A percentile compares a stretch with the other conserved stretches of the same genome.
These are phyloP conservation scores for Tylopilus sp. DNA, from an alignment of 768 basidiomycete species.

Conservation along the genomic window DNA sequence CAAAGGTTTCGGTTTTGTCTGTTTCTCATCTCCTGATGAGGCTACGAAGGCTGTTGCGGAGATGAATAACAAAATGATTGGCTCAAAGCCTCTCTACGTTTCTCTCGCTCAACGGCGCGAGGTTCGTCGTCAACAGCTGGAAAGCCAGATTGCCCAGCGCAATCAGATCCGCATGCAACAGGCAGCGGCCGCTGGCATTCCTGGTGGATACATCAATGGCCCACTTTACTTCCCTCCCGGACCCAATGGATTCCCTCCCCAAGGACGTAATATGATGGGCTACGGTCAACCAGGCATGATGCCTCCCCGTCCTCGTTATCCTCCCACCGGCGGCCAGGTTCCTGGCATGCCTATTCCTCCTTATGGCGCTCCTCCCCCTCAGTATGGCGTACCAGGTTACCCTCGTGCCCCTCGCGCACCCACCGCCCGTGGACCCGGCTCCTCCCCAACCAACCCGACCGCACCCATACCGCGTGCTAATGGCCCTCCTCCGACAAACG, in stretches of 20 bases:
- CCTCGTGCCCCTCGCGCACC: slow-evolving; percentile 59
- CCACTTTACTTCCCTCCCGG: slow-evolving; percentile 74
- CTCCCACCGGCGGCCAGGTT: slow-evolving; percentile 64
- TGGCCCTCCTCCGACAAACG: slow-evolving; percentile 55
- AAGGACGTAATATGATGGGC: slow-evolving; percentile 61
- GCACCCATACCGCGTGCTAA: slow-evolving; percentile 64
- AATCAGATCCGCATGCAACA: slow-evolving; percentile 95
- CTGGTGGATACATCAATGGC: slow-evolving; percentile 44
- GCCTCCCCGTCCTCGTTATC: slow-evolving; percentile 84
- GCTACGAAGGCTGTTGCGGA: slow-evolving; percentile 99
- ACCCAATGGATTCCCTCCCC: slow-evolving; percentile 77
- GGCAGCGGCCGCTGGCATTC: slow-evolving; percentile 80
- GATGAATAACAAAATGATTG: slow-evolving; percentile 99
- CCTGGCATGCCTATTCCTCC: slow-evolving; percentile 77
- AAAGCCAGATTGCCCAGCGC: slow-evolving; percentile 98
- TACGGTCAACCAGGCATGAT: slow-evolving; percentile 88
- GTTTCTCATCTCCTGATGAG: slow-evolving; percentile 97
- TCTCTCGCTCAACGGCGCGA: slow-evolving; percentile 98
- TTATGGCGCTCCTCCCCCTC: slow-evolving; percentile 71
- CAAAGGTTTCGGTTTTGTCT: slow-evolving; percentile 98
- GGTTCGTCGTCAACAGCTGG: slow-evolving; percentile 95
- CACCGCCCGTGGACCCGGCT: slow-evolving; percentile 62
- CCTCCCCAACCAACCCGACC: slow-evolving; percentile 64
- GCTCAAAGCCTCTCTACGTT: slow-evolving; percentile 96
- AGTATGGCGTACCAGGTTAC: slow-evolving; percentile 71